Percentiles rank a stretch among this genome's conserved stretches.
These are phyloP conservation scores for Tanacetum coccineum DNA, from an alignment of 129 eudicot genomes.

Conservation along the genomic window DNA sequence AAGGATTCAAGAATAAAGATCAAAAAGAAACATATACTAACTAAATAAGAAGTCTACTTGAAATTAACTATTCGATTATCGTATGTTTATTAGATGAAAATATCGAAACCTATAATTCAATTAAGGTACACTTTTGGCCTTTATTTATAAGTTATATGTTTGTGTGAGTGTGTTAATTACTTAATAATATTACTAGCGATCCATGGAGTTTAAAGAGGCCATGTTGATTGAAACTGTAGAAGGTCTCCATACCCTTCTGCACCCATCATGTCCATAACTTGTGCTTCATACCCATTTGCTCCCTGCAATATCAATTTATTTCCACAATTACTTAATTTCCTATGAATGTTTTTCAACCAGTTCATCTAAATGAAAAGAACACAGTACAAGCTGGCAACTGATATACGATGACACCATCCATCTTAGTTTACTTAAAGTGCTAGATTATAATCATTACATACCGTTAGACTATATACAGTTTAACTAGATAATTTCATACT, in stretches of 20 bases:
- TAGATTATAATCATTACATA: background rate
- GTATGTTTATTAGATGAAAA: too few relatives aligned
- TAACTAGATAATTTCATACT: background rate
- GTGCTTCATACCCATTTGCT: slow-evolving; percentile 61
- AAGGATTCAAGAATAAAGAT: too few relatives aligned
- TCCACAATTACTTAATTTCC: slow-evolving; percentile 14
- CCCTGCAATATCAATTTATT: slow-evolving; percentile 39
- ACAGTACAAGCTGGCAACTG: background rate
- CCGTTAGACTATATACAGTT: background rate
- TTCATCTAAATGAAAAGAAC: slow-evolving; percentile 6
- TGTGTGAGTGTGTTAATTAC: background rate
- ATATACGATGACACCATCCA: background rate
- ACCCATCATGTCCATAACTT: slow-evolving; percentile 57
- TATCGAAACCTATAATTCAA: too few relatives aligned
- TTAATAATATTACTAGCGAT: background rate
- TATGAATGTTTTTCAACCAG: slow-evolving; percentile 6
- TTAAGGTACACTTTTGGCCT: background rate
- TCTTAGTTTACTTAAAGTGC: background rate
- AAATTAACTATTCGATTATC: too few relatives aligned
- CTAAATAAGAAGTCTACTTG: too few relatives aligned
- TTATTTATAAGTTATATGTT: background rate
- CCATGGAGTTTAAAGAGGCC: background rate
- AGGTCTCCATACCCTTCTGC: slow-evolving; percentile 66
- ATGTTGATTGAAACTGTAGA: slow-evolving; percentile 50
- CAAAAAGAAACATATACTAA: too few relatives aligned